Evolutionary conservation across 495 filamentous ascomycete genomes (phyloP).

Genomic region (Tricharina praecox): DNA sequence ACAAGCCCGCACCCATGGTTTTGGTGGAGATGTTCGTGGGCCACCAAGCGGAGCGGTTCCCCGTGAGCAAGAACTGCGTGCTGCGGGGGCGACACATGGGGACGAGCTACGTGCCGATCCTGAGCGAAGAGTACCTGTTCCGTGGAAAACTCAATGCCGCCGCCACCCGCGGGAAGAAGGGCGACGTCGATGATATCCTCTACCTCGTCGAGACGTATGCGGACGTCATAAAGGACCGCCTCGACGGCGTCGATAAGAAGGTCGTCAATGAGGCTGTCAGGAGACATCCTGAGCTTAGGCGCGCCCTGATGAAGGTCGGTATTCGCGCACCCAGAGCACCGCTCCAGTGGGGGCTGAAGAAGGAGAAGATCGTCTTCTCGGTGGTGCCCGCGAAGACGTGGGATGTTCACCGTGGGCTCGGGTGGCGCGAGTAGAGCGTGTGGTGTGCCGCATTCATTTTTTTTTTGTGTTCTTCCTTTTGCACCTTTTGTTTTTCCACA

Average conservation of each 20-base stretch:
- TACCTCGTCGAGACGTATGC: conserved; percentile 21
- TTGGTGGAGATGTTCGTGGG: conserved; percentile 26
- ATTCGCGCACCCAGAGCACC: conserved; percentile 2
- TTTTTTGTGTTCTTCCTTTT: conserved; percentile 8
- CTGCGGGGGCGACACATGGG: conserved; percentile 21
- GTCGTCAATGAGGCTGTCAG: conserved; percentile 20
- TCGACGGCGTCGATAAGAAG: conserved; percentile 17
- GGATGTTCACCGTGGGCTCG: conserved; percentile 23
- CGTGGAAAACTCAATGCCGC: conserved; percentile 23
- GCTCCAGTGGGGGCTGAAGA: conserved; percentile 16
- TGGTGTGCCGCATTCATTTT: neutral
- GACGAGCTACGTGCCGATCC: conserved; percentile 19
- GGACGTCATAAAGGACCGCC: conserved; percentile 12
- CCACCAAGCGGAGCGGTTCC: conserved; percentile 14
- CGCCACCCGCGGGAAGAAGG: conserved; percentile 17
- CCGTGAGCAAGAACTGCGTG: conserved; percentile 17
- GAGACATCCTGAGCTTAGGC: conserved; percentile 22
- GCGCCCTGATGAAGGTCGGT: conserved; percentile 17
- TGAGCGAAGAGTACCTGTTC: conserved; percentile 21
- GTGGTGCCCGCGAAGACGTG: conserved; percentile 11
- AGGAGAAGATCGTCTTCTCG: conserved; percentile 13
- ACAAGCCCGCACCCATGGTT: conserved; percentile 15
- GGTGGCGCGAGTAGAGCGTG: conserved; percentile 3
- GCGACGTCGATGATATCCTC: conserved; percentile 18
- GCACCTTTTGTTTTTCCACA: neutral